Evolutionary conservation across 345 rosid species (phyloP).

Genomic region (Acer saccharum): DNA sequence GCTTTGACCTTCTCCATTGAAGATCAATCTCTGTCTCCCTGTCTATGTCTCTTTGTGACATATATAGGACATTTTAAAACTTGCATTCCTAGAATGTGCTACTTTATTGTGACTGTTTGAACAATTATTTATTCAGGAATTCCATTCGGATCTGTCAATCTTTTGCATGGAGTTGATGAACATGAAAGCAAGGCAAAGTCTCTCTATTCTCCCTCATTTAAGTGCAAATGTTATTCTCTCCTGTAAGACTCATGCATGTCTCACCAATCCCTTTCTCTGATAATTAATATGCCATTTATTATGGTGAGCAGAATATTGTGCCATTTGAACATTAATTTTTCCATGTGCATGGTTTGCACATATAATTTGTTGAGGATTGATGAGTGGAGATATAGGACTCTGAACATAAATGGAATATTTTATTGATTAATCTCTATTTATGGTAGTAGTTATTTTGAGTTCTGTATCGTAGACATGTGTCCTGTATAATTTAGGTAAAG

Average conservation of each 20-base stretch:
- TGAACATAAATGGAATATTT: not conserved
- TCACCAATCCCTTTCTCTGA: constrained; percentile 1
- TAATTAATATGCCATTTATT: constrained; percentile 11
- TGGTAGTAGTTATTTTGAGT: not conserved
- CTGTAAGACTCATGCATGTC: constrained; percentile 9
- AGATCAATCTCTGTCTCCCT: not conserved
- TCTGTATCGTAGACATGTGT: not conserved
- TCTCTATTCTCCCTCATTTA: constrained; percentile 13
- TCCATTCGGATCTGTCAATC: constrained; percentile 95
- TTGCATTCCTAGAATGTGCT: not conserved
- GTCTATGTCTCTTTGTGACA: not conserved
- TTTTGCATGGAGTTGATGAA: constrained; percentile 89
- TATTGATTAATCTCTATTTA: not conserved
- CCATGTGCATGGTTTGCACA: constrained; percentile 2
- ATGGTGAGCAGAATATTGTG: not conserved
- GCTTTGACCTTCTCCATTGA: constrained; percentile 13
- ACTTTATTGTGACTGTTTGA: constrained; percentile 18
- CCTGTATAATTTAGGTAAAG: constrained; percentile 7
- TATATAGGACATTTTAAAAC: not conserved
- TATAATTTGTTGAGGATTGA: not conserved
- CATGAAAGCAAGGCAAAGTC: constrained; percentile 90
- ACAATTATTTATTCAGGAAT: constrained; percentile 60
- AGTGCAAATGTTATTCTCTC: not conserved
- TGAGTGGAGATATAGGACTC: constrained; percentile 5
- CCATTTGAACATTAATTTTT: not conserved